Evolutionary conservation across 208 protist genomes (phyloP).

Genomic region (Trypanosomatidae sp.): DNA sequence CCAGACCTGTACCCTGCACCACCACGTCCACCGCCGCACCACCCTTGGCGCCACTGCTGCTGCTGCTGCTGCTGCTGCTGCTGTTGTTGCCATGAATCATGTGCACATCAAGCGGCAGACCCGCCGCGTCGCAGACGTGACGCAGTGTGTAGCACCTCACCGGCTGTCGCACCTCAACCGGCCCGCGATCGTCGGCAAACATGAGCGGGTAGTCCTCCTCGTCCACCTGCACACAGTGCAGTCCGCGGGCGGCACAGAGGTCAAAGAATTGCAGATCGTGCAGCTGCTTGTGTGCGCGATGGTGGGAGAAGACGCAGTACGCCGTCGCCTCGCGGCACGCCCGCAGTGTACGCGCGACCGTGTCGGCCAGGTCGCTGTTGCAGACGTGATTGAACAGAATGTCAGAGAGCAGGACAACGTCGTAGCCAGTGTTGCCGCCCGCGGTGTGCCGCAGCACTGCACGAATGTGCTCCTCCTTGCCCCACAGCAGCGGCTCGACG

Average conservation of each 20-base stretch:
- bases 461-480: slow-evolving; percentile 56
- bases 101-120: slow-evolving; percentile 22
- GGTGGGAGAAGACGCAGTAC: slow-evolving; percentile 87
- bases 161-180: slow-evolving; percentile 61
- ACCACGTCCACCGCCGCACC: slow-evolving; percentile 49
- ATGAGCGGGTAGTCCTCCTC: slow-evolving; percentile 76
- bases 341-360: slow-evolving; percentile 27
- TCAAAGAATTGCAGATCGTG: slow-evolving; percentile 84
- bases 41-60: background rate
- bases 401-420: slow-evolving; percentile 80
- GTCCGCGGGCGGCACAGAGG: slow-evolving; percentile 54
- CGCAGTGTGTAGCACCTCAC: slow-evolving; percentile 68
- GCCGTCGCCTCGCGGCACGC: slow-evolving; percentile 26
- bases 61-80: no score
- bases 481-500: slow-evolving; percentile 76
- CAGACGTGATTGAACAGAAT: slow-evolving; percentile 89
- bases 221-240: slow-evolving; percentile 63
- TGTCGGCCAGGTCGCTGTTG: slow-evolving; percentile 73
- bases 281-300: slow-evolving; percentile 71
- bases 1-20: slow-evolving; percentile 80
- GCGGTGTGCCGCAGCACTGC: slow-evolving; percentile 39
- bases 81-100: no score
- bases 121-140: slow-evolving; percentile 36
- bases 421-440: slow-evolving; percentile 32
- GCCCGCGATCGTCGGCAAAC: slow-evolving; percentile 79